Percentiles rank a stretch among this genome's conserved stretches.
phyloP scores from a whole-genome alignment of 345 rosid genomes.

The Erysimum cheiranthoides region DNA sequence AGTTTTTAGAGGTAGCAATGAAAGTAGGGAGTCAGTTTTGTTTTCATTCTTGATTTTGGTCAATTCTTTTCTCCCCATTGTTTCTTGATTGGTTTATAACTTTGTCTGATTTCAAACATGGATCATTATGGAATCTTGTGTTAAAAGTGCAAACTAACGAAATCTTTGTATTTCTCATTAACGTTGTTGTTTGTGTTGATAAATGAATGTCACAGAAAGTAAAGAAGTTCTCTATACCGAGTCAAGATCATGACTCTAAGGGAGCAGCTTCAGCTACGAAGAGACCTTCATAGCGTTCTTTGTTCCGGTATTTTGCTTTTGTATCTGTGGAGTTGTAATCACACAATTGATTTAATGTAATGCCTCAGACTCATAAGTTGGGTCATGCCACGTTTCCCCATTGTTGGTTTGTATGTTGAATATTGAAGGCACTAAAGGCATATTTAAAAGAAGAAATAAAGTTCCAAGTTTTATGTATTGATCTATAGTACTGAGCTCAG shows the following conservation, averaged over 20 bases:
- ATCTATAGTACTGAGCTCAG: too few relatives aligned
- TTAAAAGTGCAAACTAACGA: not conserved
- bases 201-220: constrained; percentile 58
- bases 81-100: not conserved
- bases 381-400: not conserved
- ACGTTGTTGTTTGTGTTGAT: not conserved
- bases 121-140: not conserved
- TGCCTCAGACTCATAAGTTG: not conserved
- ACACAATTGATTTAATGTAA: constrained; percentile 7
- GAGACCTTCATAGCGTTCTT: constrained; percentile 46
- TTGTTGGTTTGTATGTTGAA: constrained; percentile 16
- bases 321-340: constrained; percentile 10
- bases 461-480: too few relatives aligned
- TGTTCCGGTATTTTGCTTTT: not conserved
- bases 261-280: constrained; percentile 49
- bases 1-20: not conserved
- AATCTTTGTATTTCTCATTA: not conserved
- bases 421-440: constrained; percentile 1
- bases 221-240: constrained; percentile 64
- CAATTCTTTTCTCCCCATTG: not conserved
- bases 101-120: not conserved
- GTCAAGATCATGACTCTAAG: constrained; percentile 43
- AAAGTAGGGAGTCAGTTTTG: not conserved
- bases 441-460: not conserved
- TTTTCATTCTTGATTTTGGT: constrained; percentile 13